These are phyloP conservation scores for Melanopsichium pennsylvanicum DNA, from an alignment of 1,284 basidiomycete genomes.

Conservation along the genomic window DNA sequence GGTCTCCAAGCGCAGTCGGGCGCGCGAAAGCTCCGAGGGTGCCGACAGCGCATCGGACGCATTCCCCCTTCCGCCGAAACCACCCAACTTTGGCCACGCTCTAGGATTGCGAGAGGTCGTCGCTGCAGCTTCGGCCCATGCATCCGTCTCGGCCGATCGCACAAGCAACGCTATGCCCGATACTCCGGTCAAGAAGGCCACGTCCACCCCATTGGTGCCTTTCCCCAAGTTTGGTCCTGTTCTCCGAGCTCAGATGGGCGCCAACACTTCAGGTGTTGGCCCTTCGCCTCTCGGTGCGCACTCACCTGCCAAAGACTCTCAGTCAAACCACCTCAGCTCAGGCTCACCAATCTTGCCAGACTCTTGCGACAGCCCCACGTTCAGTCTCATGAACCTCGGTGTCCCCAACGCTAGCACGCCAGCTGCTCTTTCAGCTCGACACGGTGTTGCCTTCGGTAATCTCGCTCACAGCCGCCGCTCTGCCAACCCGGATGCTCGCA, in stretches of 20 bases:
- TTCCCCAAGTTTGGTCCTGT: slow-evolving; percentile 35
- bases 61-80: slow-evolving; percentile 40
- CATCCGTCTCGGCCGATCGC: slow-evolving; percentile 26
- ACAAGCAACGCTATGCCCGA: slow-evolving; percentile 65
- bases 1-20: slow-evolving; percentile 63
- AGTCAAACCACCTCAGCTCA: slow-evolving; percentile 7
- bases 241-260: slow-evolving; percentile 18
- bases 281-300: slow-evolving; percentile 32
- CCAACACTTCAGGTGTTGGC: slow-evolving; percentile 10
- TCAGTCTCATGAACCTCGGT: slow-evolving; percentile 35
- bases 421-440: slow-evolving; percentile 12
- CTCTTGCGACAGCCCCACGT: slow-evolving; percentile 49
- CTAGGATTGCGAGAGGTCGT: slow-evolving; percentile 62
- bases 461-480: slow-evolving; percentile 28
- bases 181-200: slow-evolving; percentile 65
- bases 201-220: slow-evolving; percentile 31
- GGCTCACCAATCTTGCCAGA: slow-evolving; percentile 45
- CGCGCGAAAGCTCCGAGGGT: slow-evolving; percentile 32
- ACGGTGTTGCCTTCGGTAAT: slow-evolving; percentile 18
- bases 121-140: slow-evolving; percentile 55
- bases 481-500: slow-evolving; percentile 7
- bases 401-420: slow-evolving; percentile 34
- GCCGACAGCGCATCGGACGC: slow-evolving; percentile 35
- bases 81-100: slow-evolving; percentile 47
- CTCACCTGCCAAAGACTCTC: slow-evolving; percentile 22